Evolutionary conservation across 176 grass and related monocot species (phyloP), one percentile per base, ranked within the genome.

Genomic region (Puccinellia tenuiflora): DNA sequence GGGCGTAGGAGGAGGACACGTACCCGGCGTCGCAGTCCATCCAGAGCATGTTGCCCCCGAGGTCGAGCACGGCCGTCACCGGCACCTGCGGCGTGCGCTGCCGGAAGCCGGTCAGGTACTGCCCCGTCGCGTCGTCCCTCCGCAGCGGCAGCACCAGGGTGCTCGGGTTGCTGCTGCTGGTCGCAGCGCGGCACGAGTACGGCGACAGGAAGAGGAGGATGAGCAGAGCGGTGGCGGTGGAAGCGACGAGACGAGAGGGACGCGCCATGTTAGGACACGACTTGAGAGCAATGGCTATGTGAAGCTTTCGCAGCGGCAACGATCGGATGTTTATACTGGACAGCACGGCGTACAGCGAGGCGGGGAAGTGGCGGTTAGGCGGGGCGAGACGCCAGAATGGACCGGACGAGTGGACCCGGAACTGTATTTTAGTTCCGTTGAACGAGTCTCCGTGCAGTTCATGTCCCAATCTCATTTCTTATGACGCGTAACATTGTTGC

Each of bases 1-100:
- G 54, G 2, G 69, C 74, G 89, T 91, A 93, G 11, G 89, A 80
- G 69, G 94, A 79, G 39, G 94, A 97, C 12, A 26, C 82, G 77
- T 90, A 94, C 5, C 75, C 85, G 30, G 45, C 11, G 18, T 97
- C 91, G 83, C 91, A 97, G 80, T 93, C 89, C 53, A 97, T 85
- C 94, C 94, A 93, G 0, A 91, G 76, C 42, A 78, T 59, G 74
- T 46, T 43, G 28, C 91, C 86, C 0, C 78, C 88, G 22, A 97
- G 89, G 84, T 93, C 89, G 64, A 97, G 57, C 66, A 93, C 89
- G 3, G 86, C 84, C 35, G 76, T 81, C 46, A 91, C 40, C 9
- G 62, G 67, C 29, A 69, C 85, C 28, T 67, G 61, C 68, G 91
- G 94, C 53, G 91, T 93, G 48, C 94, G 75, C 85, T 97, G 91